Evolutionary conservation across 2,329 filamentous ascomycete genomes (phyloP).

Genomic region (Didymella exigua): DNA sequence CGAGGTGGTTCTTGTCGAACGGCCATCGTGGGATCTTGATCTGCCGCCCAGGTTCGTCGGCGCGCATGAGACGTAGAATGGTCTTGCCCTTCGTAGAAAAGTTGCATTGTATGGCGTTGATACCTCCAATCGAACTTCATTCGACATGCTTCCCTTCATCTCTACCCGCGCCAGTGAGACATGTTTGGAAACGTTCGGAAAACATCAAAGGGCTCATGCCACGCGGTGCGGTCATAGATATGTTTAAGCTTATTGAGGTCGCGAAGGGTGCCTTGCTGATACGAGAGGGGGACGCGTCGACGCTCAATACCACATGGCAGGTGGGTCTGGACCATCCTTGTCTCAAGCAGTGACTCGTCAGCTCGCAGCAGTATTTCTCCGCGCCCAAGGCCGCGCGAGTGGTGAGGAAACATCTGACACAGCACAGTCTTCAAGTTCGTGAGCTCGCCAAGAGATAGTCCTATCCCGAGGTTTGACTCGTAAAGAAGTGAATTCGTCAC

Average conservation of each 20-base stretch:
- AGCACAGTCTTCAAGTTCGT: conserved; percentile 1
- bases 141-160: neutral
- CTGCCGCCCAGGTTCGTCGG: conserved; percentile 68
- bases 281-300: conserved; percentile 6
- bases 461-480: neutral
- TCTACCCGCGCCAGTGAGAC: neutral
- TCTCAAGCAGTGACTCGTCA: conserved; percentile 12
- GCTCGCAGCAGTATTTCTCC: conserved; percentile 1
- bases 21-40: conserved; percentile 82
- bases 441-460: neutral
- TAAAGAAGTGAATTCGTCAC: neutral
- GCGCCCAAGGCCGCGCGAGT: neutral
- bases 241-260: neutral
- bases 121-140: conserved; percentile 7
- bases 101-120: conserved; percentile 14
- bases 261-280: neutral
- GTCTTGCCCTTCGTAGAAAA: neutral
- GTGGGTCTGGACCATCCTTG: conserved; percentile 8
- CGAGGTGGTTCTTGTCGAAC: conserved; percentile 87
- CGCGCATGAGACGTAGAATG: conserved; percentile 38
- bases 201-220: neutral
- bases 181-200: neutral
- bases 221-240: neutral
- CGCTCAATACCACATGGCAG: conserved; percentile 12
- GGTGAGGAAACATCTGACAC: neutral